These are phyloP conservation scores for Diaporthe longicolla DNA, from an alignment of 2,329 filamentous ascomycete genomes.

Conservation along the genomic window DNA sequence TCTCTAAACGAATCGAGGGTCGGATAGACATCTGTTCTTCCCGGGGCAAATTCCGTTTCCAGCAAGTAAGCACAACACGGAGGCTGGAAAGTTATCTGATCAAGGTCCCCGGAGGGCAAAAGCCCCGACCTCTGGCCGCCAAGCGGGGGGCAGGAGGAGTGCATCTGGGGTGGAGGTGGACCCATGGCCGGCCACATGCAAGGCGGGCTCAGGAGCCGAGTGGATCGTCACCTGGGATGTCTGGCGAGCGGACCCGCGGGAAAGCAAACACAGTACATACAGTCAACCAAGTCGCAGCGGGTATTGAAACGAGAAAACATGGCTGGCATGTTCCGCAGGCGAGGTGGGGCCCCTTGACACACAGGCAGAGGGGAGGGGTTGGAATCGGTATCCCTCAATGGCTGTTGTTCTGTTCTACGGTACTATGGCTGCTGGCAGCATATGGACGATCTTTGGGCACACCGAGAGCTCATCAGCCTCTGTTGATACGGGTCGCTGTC, in stretches of 20 bases:
- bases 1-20: not conserved
- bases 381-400: not conserved
- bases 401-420: not conserved
- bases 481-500: constrained; percentile 9
- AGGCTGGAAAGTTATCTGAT: constrained; percentile 19
- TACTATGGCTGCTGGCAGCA: not conserved
- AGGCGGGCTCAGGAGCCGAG: constrained; percentile 23
- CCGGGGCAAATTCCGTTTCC: constrained; percentile 16
- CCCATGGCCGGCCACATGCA: constrained; percentile 17
- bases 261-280: not conserved
- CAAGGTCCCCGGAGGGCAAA: constrained; percentile 12
- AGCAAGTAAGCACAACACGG: constrained; percentile 17
- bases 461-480: constrained; percentile 7
- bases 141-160: constrained; percentile 3
- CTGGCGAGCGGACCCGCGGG: constrained; percentile 3
- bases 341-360: not conserved
- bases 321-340: not conserved
- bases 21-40: not conserved
- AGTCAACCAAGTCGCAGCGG: constrained; percentile 1
- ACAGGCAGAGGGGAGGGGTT: not conserved
- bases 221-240: constrained; percentile 9
- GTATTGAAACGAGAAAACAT: constrained; percentile 18
- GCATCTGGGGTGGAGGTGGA: not conserved
- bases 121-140: constrained; percentile 10
- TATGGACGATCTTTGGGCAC: not conserved